These are phyloP conservation scores for Lathyrus sativus DNA, from an alignment of 306 rosid genomes.

Conservation along the genomic window DNA sequence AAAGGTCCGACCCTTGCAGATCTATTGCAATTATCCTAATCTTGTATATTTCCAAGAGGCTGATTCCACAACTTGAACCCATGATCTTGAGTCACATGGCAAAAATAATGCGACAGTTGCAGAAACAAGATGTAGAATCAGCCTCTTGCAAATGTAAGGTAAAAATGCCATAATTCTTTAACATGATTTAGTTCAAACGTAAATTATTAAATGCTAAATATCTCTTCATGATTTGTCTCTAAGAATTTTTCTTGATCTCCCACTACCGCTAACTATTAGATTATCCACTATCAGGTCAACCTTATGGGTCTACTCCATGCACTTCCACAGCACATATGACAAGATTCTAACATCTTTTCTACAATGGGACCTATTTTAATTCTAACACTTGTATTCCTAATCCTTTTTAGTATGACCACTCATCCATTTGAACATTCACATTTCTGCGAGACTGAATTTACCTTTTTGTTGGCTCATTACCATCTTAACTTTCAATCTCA, in stretches of 20 bases:
- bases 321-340: constrained; percentile 1
- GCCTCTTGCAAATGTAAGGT: neutral
- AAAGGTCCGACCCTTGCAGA: neutral
- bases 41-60: neutral
- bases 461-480: neutral
- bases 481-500: neutral
- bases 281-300: neutral
- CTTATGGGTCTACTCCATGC: neutral
- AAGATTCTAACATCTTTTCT: constrained; percentile 3
- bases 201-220: neutral
- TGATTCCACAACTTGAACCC: neutral
- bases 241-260: neutral
- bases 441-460: neutral
- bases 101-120: neutral
- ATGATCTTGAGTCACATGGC: constrained; percentile 1
- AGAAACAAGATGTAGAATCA: neutral
- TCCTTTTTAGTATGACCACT: neutral
- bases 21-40: neutral
- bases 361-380: neutral
- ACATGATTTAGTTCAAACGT: neutral
- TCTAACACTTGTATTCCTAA: neutral
- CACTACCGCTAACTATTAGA: neutral
- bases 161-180: neutral
- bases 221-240: neutral
- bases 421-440: neutral